A percentile compares a stretch with the other conserved stretches of the same genome.
Conservation (phyloP, 1,284 basidiomycete species). For the Xerocomus amazonicus region DNA sequence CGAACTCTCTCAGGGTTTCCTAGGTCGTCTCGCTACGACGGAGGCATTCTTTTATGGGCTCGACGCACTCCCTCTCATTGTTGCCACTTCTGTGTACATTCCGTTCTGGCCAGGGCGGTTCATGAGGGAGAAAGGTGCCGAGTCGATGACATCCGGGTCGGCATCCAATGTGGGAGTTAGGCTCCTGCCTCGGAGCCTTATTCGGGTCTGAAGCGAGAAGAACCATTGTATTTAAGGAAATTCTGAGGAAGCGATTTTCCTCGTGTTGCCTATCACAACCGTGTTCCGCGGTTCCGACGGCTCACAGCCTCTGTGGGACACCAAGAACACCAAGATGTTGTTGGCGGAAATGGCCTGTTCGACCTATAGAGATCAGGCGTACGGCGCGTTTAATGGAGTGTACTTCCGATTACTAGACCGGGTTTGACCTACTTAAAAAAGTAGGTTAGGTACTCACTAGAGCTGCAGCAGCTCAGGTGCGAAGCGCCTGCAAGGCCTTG, state of each 20-base stretch:
- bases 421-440: no score
- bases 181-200: no score
- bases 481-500: no score
- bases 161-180: not conserved
- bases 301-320: not conserved
- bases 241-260: not conserved
- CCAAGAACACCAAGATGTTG: no score
- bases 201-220: not conserved
- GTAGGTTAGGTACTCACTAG: no score
- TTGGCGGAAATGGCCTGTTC: not conserved
- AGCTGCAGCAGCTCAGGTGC: no score
- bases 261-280: not conserved
- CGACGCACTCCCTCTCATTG: constrained; percentile 62
- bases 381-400: no score
- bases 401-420: no score
- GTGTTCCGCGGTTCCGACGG: not conserved
- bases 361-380: no score
- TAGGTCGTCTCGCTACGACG: constrained; percentile 56
- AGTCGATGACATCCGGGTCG: not conserved
- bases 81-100: constrained; percentile 55
- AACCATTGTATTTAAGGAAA: not conserved
- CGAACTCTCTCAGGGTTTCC: constrained; percentile 64
- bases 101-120: constrained; percentile 62
- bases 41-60: constrained; percentile 65
- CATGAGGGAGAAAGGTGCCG: constrained; percentile 29